These are phyloP conservation scores for Stephanodiscus minutulus DNA, from an alignment of 108 stramenopile species.

Conservation along the genomic window DNA sequence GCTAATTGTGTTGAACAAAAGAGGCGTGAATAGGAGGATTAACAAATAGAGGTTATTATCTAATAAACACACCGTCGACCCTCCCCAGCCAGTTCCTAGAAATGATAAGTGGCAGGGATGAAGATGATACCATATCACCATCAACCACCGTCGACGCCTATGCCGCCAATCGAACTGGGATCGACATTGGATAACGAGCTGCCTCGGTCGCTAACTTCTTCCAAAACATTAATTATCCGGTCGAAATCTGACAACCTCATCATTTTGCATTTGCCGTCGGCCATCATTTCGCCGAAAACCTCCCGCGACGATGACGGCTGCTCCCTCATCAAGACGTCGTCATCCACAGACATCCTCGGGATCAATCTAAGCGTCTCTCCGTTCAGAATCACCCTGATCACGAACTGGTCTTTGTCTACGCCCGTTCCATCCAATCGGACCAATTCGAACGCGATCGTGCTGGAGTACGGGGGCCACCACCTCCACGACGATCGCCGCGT, in stretches of 20 bases:
- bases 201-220: conserved; percentile 21
- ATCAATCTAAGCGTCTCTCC: conserved; percentile 42
- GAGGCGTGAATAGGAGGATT: too few relatives aligned
- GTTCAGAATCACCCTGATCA: conserved; percentile 51
- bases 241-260: conserved; percentile 42
- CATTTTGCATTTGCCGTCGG: conserved; percentile 31
- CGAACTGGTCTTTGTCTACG: conserved; percentile 19
- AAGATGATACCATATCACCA: too few relatives aligned
- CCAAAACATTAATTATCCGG: conserved; percentile 35
- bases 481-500: conserved; percentile 26
- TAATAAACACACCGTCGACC: too few relatives aligned
- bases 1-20: too few relatives aligned
- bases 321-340: conserved; percentile 40
- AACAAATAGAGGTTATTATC: too few relatives aligned
- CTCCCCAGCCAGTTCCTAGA: too few relatives aligned
- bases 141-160: conserved; percentile 42
- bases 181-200: conserved; percentile 1
- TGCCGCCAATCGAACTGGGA: conserved; percentile 5
- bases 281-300: conserved; percentile 27
- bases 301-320: conserved; percentile 27
- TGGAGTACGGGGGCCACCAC: conserved; percentile 54
- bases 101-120: too few relatives aligned
- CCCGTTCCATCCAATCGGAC: conserved; percentile 43
- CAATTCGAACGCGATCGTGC: conserved; percentile 51
- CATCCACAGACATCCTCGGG: conserved; percentile 29